phyloP scores from a whole-genome alignment of 345 rosid genomes.

The Litchi chinensis region DNA sequence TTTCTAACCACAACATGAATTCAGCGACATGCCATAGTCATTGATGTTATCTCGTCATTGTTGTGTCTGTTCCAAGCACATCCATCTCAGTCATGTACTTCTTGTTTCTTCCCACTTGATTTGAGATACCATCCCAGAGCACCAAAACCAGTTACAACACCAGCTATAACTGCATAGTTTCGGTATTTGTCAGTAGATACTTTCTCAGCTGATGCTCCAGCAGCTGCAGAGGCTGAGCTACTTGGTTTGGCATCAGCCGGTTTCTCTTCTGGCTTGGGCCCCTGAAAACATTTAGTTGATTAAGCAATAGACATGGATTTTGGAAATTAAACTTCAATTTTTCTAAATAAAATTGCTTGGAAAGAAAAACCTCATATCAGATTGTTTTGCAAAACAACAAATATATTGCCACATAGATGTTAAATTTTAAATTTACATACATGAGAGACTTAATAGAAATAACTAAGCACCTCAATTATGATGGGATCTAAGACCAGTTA shows the following conservation, averaged over 20 bases:
- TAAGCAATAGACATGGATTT: background rate
- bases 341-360: background rate
- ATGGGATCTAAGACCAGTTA: background rate
- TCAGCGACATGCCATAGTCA: background rate
- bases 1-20: slow-evolving; percentile 10
- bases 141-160: slow-evolving; percentile 55
- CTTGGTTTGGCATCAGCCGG: slow-evolving; percentile 51
- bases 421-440: too few relatives aligned
- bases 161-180: slow-evolving; percentile 88
- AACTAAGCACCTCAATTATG: background rate
- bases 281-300: slow-evolving; percentile 39
- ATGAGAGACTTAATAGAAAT: background rate
- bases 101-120: slow-evolving; percentile 70
- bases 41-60: background rate
- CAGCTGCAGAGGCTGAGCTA: slow-evolving; percentile 37
- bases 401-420: too few relatives aligned
- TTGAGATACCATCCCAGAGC: slow-evolving; percentile 91
- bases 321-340: background rate
- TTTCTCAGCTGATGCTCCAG: slow-evolving; percentile 56
- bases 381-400: too few relatives aligned
- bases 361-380: background rate
- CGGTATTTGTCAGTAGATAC: slow-evolving; percentile 71
- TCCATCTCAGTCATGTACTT: slow-evolving; percentile 56
- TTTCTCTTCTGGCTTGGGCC: slow-evolving; percentile 70
- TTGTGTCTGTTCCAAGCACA: background rate